Evolutionary conservation across 305 asterid genomes (phyloP), one percentile per base, ranked within the genome.

Genomic region (Fraxinus ornus): DNA sequence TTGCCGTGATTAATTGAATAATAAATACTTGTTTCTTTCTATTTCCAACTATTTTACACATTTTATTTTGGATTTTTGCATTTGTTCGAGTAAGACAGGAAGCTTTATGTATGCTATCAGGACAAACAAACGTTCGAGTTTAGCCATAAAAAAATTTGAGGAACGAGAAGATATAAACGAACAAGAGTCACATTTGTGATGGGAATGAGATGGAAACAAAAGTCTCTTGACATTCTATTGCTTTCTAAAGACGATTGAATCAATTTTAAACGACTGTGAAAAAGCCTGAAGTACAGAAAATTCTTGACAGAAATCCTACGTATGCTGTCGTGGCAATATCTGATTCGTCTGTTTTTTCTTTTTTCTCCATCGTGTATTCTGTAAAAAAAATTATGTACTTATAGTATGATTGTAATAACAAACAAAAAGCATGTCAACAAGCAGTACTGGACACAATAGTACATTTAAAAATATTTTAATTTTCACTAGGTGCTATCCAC

Each of bases 1-100:
- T 83, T 86, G n/a, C 7, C 35, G 64, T 82, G 17, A 55, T 68
- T 57, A 72, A 73, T 79, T 75, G 52, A 79, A 83, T 80, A 83
- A 85, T 77, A 71, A 26, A 71, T 71, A 24, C 80, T 80, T 76
- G 74, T 37, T 49, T 41, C 26, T 32, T 32, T 76, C 26, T 19
- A 44, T 60, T 60, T 62, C 49, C 41, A 55, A 72, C 39, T 32
- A 2, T 17, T 4, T 44, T 66, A 19, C n/a, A 21, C 9, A 2
- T 5, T 4, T 37, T 36, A 4, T 19, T 21, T 15, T 6, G 10
- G 2, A 76, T 2, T 19, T n/a, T 33, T 62, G 52, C 21, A 5
- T 21, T 75, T 26, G 13, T 75, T 30, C 41, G 62, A 30, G 28
- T 6, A 17, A 57, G 66, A 57, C 26, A 15, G 37, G 64, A 21